Evolutionary conservation across 257 asterid species (phyloP).

Genomic region (Solanum rostratum): DNA sequence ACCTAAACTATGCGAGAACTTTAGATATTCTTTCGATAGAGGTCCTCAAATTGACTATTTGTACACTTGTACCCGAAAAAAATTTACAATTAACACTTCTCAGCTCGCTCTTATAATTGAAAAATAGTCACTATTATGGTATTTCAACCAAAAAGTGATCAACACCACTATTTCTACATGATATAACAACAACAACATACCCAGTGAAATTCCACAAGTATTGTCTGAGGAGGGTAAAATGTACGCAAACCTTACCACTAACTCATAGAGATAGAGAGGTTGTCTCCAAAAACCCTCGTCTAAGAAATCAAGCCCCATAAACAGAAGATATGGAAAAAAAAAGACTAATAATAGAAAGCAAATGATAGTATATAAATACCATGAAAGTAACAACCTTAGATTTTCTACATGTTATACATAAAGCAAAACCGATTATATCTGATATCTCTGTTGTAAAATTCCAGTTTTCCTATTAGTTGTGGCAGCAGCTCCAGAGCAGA

Average conservation of each 20-base stretch:
- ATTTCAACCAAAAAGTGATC: neutral
- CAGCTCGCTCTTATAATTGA: neutral
- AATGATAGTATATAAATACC: no score
- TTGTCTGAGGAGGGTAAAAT: no score
- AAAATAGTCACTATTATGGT: neutral
- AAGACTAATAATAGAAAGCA: no score
- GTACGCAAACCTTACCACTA: no score
- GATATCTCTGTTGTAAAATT: neutral
- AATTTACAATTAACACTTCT: neutral
- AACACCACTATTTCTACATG: neutral
- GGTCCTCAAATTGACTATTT: neutral
- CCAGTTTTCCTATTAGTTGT: neutral
- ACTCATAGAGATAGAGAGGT: no score
- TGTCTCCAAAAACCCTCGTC: rapidly evolving
- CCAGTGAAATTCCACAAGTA: no score
- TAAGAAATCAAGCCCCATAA: no score
- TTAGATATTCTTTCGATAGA: neutral
- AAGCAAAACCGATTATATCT: neutral
- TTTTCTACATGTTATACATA: neutral
- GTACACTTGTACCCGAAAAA: no score
- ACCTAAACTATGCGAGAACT: no score
- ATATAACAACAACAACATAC: no score
- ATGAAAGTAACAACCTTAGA: no score
- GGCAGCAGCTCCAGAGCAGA: neutral
- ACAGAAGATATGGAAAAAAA: no score